Percentiles rank a stretch among this genome's conserved stretches.
These are phyloP conservation scores for Saksenaea vasiformis DNA, from an alignment of 371 early-diverging fungal species.

Conservation along the genomic window DNA sequence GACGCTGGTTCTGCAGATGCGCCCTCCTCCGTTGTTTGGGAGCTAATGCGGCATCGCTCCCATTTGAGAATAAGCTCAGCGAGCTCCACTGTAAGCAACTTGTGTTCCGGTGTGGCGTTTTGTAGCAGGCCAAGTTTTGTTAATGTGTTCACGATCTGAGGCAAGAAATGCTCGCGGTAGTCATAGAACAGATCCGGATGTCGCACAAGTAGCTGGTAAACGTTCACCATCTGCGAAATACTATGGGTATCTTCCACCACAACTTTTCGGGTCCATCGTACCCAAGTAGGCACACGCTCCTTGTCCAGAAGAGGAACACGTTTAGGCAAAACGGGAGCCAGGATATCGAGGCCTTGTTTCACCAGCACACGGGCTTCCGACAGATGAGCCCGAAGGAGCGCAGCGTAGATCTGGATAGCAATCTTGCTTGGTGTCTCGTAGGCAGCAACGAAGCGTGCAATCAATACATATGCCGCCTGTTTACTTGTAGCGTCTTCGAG, in stretches of 20 bases:
- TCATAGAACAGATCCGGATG: constrained; percentile 90
- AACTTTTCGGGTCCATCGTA: constrained; percentile 83
- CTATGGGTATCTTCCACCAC: constrained; percentile 91
- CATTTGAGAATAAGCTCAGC: constrained; percentile 87
- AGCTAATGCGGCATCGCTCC: constrained; percentile 69
- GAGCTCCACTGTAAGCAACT: constrained; percentile 87
- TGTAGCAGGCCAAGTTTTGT: constrained; percentile 85
- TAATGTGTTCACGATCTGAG: constrained; percentile 84
- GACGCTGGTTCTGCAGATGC: constrained; percentile 7
- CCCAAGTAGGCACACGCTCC: constrained; percentile 82
- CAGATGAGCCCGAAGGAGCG: constrained; percentile 87
- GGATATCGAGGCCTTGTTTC: constrained; percentile 91
- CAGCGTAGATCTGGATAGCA: constrained; percentile 86
- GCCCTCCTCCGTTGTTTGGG: constrained; percentile 21
- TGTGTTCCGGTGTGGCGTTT: constrained; percentile 86
- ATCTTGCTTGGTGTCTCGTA: constrained; percentile 94
- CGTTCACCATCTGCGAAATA: constrained; percentile 82
- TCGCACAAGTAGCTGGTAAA: constrained; percentile 90
- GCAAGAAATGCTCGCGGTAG: constrained; percentile 85
- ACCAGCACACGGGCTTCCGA: constrained; percentile 83
- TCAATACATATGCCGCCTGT: constrained; percentile 92
- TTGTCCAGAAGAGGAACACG: constrained; percentile 62
- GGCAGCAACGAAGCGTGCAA: constrained; percentile 89
- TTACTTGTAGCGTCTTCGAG: constrained; percentile 93
- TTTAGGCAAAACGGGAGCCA: constrained; percentile 87